phyloP scores from a whole-genome alignment of 1,284 basidiomycete genomes.

The Naganishia sp. region DNA sequence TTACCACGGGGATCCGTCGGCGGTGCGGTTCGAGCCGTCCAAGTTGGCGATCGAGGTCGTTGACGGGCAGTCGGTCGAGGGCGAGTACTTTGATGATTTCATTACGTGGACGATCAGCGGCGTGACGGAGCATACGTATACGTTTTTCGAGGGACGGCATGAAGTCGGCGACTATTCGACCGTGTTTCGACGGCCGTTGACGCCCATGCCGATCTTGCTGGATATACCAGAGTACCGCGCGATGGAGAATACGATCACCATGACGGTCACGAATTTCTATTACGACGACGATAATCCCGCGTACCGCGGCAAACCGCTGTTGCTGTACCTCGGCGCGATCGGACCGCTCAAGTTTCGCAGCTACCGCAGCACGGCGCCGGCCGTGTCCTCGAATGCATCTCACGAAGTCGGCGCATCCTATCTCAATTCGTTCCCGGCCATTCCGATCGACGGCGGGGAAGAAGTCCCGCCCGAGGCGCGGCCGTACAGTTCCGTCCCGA shows the following conservation, averaged over 20 bases:
- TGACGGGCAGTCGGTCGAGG: constrained; percentile 21
- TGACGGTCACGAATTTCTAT: constrained; percentile 34
- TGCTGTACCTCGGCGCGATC: constrained; percentile 84
- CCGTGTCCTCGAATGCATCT: constrained; percentile 13
- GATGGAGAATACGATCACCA: constrained; percentile 32
- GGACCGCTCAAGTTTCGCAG: constrained; percentile 66
- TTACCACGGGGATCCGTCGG: constrained; percentile 21
- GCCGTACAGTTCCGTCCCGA: constrained; percentile 43
- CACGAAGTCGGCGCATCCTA: constrained; percentile 18
- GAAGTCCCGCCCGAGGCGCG: constrained; percentile 32
- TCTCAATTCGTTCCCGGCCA: constrained; percentile 22
- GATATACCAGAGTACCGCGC: constrained; percentile 31
- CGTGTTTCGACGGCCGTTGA: constrained; percentile 33
- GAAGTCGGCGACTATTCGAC: constrained; percentile 35
- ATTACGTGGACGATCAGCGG: constrained; percentile 34
- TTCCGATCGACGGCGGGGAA: constrained; percentile 32
- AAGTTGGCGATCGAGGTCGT: constrained; percentile 24
- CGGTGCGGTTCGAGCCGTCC: constrained; percentile 28
- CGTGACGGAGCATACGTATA: constrained; percentile 33
- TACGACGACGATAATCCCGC: constrained; percentile 54
- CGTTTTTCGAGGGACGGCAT: constrained; percentile 35
- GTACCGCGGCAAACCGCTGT: constrained; percentile 60
- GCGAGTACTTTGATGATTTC: constrained; percentile 35
- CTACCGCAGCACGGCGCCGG: constrained; percentile 45
- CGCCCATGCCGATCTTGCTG: constrained; percentile 33